Conservation (phyloP, 2,329 filamentous ascomycete genomes). For the Pseudopyricularia cyperi region DNA sequence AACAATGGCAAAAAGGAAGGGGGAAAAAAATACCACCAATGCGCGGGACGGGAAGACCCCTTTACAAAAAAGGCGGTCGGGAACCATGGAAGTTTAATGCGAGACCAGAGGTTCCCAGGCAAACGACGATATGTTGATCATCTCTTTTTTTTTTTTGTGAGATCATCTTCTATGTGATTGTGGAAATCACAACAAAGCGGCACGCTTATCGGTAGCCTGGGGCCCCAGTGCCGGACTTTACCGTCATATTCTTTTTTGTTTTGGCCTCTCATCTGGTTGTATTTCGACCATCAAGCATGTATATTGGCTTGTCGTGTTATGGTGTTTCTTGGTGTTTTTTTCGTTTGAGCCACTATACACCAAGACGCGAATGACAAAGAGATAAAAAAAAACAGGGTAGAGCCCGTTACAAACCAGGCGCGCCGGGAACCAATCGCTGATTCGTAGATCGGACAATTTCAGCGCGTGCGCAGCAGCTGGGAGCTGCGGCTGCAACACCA, state of each 20-base stretch:
- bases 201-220: neutral
- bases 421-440: neutral
- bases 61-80: neutral
- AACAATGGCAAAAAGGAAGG: too few species aligned
- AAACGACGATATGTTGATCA: neutral
- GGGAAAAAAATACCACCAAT: neutral
- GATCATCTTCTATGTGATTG: too few species aligned
- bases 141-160: neutral
- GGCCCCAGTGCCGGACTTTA: neutral
- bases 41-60: neutral
- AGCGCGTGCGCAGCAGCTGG: neutral
- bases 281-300: neutral
- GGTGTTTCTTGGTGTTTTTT: too few species aligned
- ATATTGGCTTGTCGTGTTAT: too few species aligned
- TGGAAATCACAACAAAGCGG: neutral
- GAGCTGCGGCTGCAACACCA: neutral
- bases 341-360: too few species aligned
- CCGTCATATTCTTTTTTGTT: neutral
- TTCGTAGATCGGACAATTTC: neutral
- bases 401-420: neutral
- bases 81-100: neutral
- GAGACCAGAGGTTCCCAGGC: neutral
- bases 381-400: neutral
- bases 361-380: neutral
- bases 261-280: neutral